Evolutionary conservation across 2,329 filamentous ascomycete species (phyloP), one percentile per base, ranked within the genome.

Genomic region (Rutstroemia sp.): DNA sequence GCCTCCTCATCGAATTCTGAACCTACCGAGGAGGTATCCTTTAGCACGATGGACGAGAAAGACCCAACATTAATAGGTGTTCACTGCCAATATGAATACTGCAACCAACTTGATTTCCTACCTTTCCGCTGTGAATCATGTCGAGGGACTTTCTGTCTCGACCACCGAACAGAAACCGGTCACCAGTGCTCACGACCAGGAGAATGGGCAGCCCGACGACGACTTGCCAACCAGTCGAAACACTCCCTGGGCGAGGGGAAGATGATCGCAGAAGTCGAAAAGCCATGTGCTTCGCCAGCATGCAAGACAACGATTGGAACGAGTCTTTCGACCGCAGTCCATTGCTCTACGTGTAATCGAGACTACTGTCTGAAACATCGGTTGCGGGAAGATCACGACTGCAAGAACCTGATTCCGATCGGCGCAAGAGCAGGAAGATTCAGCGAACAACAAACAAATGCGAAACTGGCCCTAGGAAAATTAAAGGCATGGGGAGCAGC

Each of bases 41-140:
- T 85, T 75, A 79, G 85, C 70, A 80, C 79, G 60, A 92, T 92
- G 86, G 78, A 87, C 67, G 80, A 83, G 67, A 79, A 79, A 70
- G 92, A 96, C 73, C 86, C 92, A 48, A 86, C 89, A 66, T 81
- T 92, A 23, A 87, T 97, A 65, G 94, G 94, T 72, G 83, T 83
- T 60, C 92, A 96, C 76, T 99, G 94, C 80, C 84, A 96, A 72
- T 86, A 88, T 73, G 78, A 87, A 62, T 95, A 90, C 78, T 99
- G 94, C 78, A 87, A 92, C 70, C 88, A 94, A 69, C 88, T 97
- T 59, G 94, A 97, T 73, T 97, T 99, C 72, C 83, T 99, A 4
- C 94, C 94, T 4, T 97, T 97, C 73, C 81, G 84, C 68, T 99
- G 94, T 75, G 89, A 95, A 70, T 94, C 88, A 64, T 99, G 94